Evolutionary conservation across 179 eudicot species (phyloP).

Genomic region (Silene coronaria): DNA sequence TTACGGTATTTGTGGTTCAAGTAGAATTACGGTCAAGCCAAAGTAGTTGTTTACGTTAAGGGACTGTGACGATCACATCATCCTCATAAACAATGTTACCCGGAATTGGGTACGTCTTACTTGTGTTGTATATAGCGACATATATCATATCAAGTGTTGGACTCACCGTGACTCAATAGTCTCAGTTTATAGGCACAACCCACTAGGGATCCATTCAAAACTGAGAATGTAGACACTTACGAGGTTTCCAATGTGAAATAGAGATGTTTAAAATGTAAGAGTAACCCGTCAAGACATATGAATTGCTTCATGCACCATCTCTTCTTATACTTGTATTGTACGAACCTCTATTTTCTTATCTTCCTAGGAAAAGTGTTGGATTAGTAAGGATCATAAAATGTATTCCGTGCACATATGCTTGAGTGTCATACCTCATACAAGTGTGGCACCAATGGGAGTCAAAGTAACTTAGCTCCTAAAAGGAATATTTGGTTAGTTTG

Average conservation of each 20-base stretch:
- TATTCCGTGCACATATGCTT: too few species aligned
- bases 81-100: background rate
- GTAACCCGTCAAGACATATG: background rate
- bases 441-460: background rate
- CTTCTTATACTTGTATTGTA: background rate
- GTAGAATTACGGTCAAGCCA: background rate
- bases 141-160: background rate
- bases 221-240: background rate
- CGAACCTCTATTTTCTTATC: background rate
- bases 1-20: too few species aligned
- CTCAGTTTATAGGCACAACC: background rate
- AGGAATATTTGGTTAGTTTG: background rate
- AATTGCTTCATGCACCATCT: background rate
- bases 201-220: background rate
- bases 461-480: background rate
- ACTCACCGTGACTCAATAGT: background rate
- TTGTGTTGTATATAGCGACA: background rate
- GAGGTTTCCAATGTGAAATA: background rate
- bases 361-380: too few species aligned
- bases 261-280: background rate
- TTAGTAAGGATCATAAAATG: too few species aligned
- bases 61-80: background rate
- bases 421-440: too few species aligned
- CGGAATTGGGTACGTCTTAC: background rate
- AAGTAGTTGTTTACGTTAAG: background rate